Evolutionary conservation across 2,329 filamentous ascomycete genomes (phyloP).

Genomic region (Fusarium brachygibbosum): DNA sequence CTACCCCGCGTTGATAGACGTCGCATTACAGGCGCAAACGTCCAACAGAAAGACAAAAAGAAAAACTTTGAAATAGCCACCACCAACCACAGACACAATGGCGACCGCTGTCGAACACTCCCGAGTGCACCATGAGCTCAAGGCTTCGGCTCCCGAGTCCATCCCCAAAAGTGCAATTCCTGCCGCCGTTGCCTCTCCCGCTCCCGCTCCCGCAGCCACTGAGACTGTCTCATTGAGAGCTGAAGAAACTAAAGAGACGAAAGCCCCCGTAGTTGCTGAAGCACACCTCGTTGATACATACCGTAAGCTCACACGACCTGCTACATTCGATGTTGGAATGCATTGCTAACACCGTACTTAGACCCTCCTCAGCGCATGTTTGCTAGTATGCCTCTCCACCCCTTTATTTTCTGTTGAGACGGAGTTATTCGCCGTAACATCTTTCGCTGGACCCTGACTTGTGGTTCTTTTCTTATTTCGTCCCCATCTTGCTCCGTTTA

Average conservation of each 20-base stretch:
- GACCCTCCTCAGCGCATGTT: conserved; percentile 77
- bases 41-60: conserved; percentile 36
- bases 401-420: conserved; percentile 22
- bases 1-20: conserved; percentile 48
- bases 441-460: conserved; percentile 9
- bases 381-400: conserved; percentile 66
- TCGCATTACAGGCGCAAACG: conserved; percentile 37
- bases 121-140: conserved; percentile 38
- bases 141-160: conserved; percentile 30
- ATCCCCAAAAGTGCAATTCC: conserved; percentile 32
- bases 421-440: conserved; percentile 18
- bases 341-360: conserved; percentile 51
- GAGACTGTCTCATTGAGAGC: conserved; percentile 28
- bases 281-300: conserved; percentile 83
- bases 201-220: conserved; percentile 35
- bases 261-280: conserved; percentile 75
- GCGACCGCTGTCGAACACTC: conserved; percentile 45
- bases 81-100: conserved; percentile 44
- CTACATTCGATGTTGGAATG: conserved; percentile 4
- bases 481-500: conserved; percentile 29
- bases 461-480: conserved; percentile 26
- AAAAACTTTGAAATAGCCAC: conserved; percentile 13
- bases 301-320: conserved; percentile 61
- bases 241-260: conserved; percentile 45
- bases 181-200: conserved; percentile 26